A percentile compares a stretch with the other conserved stretches of the same genome.
Conservation (phyloP, 2,329 filamentous ascomycete species). For the Emericellopsis cladophorae region DNA sequence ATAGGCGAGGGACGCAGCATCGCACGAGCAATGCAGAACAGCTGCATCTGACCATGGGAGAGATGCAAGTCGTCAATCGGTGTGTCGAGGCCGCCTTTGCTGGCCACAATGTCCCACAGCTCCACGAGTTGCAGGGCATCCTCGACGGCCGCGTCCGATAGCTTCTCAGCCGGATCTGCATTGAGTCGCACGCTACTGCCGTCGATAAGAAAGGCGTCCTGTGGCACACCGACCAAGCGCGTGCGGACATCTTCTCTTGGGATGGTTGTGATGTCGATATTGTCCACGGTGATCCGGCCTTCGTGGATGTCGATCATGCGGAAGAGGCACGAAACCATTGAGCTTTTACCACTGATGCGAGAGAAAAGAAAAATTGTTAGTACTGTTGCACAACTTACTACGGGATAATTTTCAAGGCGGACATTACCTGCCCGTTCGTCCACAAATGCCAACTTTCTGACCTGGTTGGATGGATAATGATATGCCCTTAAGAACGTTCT, state of each 20-base stretch:
- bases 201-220: slow-evolving; percentile 36
- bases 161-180: slow-evolving; percentile 25
- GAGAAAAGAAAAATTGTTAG: too few relatives aligned
- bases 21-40: slow-evolving; percentile 33
- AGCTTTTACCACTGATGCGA: slow-evolving; percentile 31
- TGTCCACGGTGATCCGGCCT: slow-evolving; percentile 31
- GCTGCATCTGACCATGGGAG: slow-evolving; percentile 34
- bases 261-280: slow-evolving; percentile 19
- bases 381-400: not conserved
- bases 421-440: slow-evolving; percentile 27
- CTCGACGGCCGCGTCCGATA: slow-evolving; percentile 25
- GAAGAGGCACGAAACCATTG: slow-evolving; percentile 12
- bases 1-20: slow-evolving; percentile 24
- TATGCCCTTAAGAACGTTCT: slow-evolving; percentile 9
- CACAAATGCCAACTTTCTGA: slow-evolving; percentile 31
- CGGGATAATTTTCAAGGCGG: not conserved
- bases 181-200: slow-evolving; percentile 31
- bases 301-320: slow-evolving; percentile 22
- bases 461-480: slow-evolving; percentile 12
- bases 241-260: slow-evolving; percentile 12
- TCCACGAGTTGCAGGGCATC: slow-evolving; percentile 29
- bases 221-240: slow-evolving; percentile 29
- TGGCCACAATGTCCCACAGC: slow-evolving; percentile 26
- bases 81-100: slow-evolving; percentile 21
- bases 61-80: slow-evolving; percentile 18